Evolutionary conservation across 78 protist genomes (phyloP).

Genomic region (Emiliania huxleyi): DNA sequence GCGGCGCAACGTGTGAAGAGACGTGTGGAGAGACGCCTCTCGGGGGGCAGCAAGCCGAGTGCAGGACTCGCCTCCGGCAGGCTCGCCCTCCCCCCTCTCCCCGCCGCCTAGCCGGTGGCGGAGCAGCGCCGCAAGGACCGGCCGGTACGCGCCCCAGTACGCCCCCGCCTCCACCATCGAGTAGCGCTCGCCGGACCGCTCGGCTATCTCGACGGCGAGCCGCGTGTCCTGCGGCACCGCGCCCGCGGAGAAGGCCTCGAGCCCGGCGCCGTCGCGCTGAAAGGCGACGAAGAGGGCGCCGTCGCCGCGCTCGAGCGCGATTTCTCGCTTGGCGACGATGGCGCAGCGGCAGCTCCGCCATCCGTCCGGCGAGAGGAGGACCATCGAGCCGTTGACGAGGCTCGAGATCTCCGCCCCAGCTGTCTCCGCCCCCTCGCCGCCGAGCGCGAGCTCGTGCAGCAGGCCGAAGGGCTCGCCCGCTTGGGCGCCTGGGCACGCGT

Average conservation of each 20-base stretch:
- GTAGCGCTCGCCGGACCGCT: background rate
- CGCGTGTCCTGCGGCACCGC: background rate
- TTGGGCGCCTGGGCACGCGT: too few relatives aligned
- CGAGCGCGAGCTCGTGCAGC: background rate
- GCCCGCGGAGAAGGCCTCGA: background rate
- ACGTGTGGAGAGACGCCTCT: too few relatives aligned
- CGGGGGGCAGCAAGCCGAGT: too few relatives aligned
- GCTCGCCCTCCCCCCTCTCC: too few relatives aligned
- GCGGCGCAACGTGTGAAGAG: too few relatives aligned
- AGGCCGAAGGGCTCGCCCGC: background rate
- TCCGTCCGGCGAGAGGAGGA: background rate
- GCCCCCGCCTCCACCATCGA: background rate
- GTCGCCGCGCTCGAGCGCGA: background rate
- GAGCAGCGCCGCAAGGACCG: conserved; percentile 10
- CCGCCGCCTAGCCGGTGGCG: too few relatives aligned
- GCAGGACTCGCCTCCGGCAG: too few relatives aligned
- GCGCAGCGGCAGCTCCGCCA: too few relatives aligned
- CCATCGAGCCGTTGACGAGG: background rate
- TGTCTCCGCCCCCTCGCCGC: background rate
- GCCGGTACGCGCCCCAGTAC: conserved; percentile 14
- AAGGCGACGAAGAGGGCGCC: background rate
- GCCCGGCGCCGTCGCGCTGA: background rate
- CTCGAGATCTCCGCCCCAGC: background rate
- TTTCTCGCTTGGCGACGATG: background rate
- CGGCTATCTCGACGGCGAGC: background rate